Base-by-base conservation (phyloP, 139 green algal genomes). In the Chlorella sp. region DNA sequence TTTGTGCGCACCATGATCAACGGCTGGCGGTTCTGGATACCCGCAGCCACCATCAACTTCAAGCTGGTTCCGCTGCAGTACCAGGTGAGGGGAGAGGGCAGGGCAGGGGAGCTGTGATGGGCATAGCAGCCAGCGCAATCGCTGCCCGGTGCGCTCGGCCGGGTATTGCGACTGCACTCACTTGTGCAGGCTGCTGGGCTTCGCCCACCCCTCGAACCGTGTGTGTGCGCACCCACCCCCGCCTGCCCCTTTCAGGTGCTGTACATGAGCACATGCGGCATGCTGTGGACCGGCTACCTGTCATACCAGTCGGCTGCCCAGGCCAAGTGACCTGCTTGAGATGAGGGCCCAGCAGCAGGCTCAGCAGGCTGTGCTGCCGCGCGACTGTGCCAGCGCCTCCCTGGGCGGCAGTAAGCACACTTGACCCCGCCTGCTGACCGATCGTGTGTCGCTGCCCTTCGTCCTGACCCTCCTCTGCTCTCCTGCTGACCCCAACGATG, bases 1-100 rank as follows among this genome's bases (percentile, higher is more conserved):
- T 80, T 97, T 22, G 67, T 92, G 72, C 92, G 93, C 77, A 96
- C 92, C 30, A 90, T 96, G 86, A 36, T 92, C n/a, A 95, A 94
- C 75, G 92, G 95, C 20, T 98, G 95, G 95, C 96, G 96, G 84
- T 98, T 98, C 84, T 98, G 95, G 95, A 85, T 98, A 22, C 95
- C 95, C 56, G 95, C 94, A 32, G 90, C 94, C 13, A 91, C 80
- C 51, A 64, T 97, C 69, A 98, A 98, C 86, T 98, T 98, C 72
- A 94, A 88, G 76, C 48, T 87, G 22, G 80, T 98, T 1, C 95
- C 95, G 14, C 73, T 98, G 44, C 73, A 91, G 69, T 77, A 91
- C 62, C 92, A 95, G 86, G 88, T 88, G 65, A 5, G 73, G 5
- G 13, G n/a, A n/a, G n/a, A n/a, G n/a, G n/a, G n/a, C n/a, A n/a